Evolutionary conservation across 164 flowering plant genomes (phyloP).

Genomic region (Liquidambar formosana): DNA sequence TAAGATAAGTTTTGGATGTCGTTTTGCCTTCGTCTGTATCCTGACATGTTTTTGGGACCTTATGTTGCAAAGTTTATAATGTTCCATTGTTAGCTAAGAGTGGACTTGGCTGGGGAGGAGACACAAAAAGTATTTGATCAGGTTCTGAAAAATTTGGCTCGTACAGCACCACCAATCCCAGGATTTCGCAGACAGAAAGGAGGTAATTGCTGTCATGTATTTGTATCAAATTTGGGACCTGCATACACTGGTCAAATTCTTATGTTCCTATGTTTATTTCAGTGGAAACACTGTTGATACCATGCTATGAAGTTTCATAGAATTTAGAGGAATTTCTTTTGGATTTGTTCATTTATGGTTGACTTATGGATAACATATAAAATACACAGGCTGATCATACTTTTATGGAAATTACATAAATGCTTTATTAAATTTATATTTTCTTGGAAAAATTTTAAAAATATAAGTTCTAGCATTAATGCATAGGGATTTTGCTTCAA

Average conservation of each 20-base stretch:
- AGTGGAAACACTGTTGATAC: too few relatives aligned
- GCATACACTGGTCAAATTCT: background rate
- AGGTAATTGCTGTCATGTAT: slow-evolving; percentile 35
- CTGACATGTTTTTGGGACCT: background rate
- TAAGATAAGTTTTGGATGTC: background rate
- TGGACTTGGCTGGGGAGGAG: slow-evolving; percentile 60
- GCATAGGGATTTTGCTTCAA: too few relatives aligned
- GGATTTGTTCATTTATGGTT: too few relatives aligned
- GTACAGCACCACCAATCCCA: slow-evolving; percentile 79
- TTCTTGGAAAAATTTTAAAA: too few relatives aligned
- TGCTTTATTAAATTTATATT: too few relatives aligned
- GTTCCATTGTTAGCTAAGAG: slow-evolving; percentile 50
- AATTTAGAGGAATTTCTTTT: too few relatives aligned
- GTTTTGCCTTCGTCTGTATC: background rate
- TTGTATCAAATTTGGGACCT: background rate
- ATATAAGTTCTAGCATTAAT: too few relatives aligned
- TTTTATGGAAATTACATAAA: background rate
- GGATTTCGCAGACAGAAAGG: slow-evolving; percentile 79
- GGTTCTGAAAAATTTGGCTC: slow-evolving; percentile 60
- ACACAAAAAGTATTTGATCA: slow-evolving; percentile 59
- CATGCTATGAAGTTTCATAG: too few relatives aligned
- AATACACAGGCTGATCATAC: background rate
- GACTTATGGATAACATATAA: background rate
- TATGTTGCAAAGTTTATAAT: background rate
- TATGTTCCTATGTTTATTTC: background rate